phyloP scores from a whole-genome alignment of 2,329 filamentous ascomycete genomes.

The Keithomyces neogunnii region DNA sequence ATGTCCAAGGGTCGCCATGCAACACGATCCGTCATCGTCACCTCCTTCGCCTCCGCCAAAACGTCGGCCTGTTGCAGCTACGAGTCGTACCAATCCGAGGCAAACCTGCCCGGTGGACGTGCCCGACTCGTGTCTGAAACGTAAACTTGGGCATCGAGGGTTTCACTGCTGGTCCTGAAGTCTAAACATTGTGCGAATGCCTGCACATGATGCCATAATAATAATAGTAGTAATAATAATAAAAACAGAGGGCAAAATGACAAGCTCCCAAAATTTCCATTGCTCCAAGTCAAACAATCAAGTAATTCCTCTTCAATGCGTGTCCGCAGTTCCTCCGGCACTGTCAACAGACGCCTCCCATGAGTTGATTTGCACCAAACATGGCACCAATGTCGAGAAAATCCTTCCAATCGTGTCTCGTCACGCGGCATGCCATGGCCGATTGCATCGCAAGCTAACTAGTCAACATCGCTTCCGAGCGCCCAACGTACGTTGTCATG shows the following conservation, averaged over 20 bases:
- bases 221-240: background rate
- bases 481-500: background rate
- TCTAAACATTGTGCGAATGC: no score
- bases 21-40: background rate
- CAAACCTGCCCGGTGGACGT: background rate
- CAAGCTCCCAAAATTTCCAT: background rate
- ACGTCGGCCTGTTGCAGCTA: background rate
- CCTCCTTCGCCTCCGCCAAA: no score
- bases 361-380: background rate
- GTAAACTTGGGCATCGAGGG: background rate
- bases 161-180: no score
- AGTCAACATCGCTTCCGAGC: background rate
- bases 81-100: background rate
- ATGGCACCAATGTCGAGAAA: conserved; percentile 11
- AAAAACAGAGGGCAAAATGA: background rate
- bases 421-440: background rate
- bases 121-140: background rate
- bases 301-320: background rate
- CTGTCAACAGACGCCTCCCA: background rate
- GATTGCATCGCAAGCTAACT: background rate
- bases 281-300: background rate
- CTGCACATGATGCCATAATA: background rate
- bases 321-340: background rate
- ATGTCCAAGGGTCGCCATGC: background rate
- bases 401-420: conserved; percentile 11